phyloP scores from a whole-genome alignment of 2,329 filamentous ascomycete species.

The Chaetomium sp. region DNA sequence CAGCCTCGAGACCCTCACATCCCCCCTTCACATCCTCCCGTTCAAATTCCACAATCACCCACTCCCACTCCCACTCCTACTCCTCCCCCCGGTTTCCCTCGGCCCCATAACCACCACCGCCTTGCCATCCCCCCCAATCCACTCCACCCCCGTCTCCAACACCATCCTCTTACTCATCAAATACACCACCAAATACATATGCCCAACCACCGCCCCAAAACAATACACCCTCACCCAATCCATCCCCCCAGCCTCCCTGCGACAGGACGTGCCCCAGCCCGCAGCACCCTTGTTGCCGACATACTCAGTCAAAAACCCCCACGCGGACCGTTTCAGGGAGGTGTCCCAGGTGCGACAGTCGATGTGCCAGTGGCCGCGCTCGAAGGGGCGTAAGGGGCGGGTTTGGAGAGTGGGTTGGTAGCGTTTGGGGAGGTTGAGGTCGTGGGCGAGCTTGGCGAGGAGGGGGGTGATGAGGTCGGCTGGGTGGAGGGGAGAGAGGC shows the following conservation, averaged over 20 bases:
- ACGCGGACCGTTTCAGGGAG: conserved; percentile 46
- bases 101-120: conserved; percentile 40
- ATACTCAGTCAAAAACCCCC: conserved; percentile 55
- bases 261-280: conserved; percentile 63
- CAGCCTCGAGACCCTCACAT: neutral
- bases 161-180: conserved; percentile 61
- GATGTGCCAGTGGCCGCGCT: conserved; percentile 74
- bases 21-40: neutral
- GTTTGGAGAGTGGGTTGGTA: conserved; percentile 46
- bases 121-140: conserved; percentile 59
- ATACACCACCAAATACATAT: conserved; percentile 70
- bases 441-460: conserved; percentile 45
- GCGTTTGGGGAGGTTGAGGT: conserved; percentile 45
- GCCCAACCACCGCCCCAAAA: conserved; percentile 66
- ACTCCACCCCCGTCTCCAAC: conserved; percentile 50
- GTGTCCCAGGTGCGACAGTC: conserved; percentile 49
- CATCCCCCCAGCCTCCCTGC: conserved; percentile 35
- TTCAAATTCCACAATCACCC: neutral
- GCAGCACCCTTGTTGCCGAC: conserved; percentile 48
- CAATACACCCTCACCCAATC: conserved; percentile 61
- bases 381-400: conserved; percentile 49
- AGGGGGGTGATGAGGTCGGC: conserved; percentile 50
- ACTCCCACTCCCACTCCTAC: neutral
- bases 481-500: conserved; percentile 36
- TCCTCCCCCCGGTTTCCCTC: conserved; percentile 8